Evolutionary conservation across 768 basidiomycete species (phyloP).

Genomic region (Boletus rubescentipes): DNA sequence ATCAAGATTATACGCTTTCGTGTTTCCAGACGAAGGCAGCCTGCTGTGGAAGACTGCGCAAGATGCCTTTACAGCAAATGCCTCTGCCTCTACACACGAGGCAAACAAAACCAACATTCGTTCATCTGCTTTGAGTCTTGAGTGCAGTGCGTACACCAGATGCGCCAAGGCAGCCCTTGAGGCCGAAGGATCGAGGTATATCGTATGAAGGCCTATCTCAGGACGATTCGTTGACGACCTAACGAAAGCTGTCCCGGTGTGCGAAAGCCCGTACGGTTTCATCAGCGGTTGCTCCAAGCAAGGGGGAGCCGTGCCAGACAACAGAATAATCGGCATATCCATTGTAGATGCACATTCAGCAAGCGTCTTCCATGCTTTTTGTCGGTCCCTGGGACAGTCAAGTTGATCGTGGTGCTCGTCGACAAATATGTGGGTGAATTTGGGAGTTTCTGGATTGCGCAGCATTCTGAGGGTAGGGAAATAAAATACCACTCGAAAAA

Average conservation of each 20-base stretch:
- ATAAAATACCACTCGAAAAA: no score
- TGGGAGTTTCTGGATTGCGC: background rate
- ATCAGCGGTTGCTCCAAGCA: background rate
- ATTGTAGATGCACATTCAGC: background rate
- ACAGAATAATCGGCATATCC: background rate
- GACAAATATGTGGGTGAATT: background rate
- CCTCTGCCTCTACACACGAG: background rate
- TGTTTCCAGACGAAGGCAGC: background rate
- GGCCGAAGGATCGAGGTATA: background rate
- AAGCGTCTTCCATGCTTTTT: background rate
- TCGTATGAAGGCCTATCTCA: conserved; percentile 1
- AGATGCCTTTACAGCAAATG: background rate
- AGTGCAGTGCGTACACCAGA: background rate
- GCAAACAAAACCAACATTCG: conserved; percentile 1
- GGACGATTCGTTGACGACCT: background rate
- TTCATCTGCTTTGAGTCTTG: background rate
- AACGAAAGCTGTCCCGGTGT: background rate
- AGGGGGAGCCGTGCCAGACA: conserved; percentile 1
- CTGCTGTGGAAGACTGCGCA: conserved; percentile 6
- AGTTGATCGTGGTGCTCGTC: conserved; percentile 11
- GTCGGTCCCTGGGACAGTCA: background rate
- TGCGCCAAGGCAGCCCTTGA: background rate
- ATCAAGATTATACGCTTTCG: background rate
- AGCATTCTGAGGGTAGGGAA: background rate
- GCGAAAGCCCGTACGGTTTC: background rate